Evolutionary conservation across 2,329 filamentous ascomycete genomes (phyloP), one percentile per base, ranked within the genome.

Genomic region (Geoglossum cookeanum): DNA sequence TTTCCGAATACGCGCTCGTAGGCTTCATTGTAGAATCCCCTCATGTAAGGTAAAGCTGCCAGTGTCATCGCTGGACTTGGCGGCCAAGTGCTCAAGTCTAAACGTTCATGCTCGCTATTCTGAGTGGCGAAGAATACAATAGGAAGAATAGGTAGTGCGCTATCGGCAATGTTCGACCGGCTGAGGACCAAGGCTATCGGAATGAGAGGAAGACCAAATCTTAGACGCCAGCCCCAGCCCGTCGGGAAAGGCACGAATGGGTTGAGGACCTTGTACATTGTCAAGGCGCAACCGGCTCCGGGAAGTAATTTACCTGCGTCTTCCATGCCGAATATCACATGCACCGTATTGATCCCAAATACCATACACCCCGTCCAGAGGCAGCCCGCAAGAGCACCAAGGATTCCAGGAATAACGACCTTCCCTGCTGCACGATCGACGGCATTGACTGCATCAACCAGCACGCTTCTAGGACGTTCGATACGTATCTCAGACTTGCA

Each of bases 401-500:
- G 75, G 49, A 81, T 77, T 2, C 83, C 75, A 4, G 92, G 79
- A 3, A 90, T 68, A 27, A 84, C 74, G 9, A 87, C 73, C 37
- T 68, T 76, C 61, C 70, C 79, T 66, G 74, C 81, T 68, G 71
- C 66, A 42, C 73, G 71, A 63, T 84, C 77, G 8, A 86, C 61
- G 15, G 72, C 68, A 55, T 84, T 79, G 60, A 83, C 78, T 0
- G 83, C 64, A 56, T 84, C 78, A 32, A 97, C 80, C 27, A 92
- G 70, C 27, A 79, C 73, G 65, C 90, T 89, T 64, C 77, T 79
- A 13, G 86, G 85, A 54, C 90, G 82, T 55, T 84, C 78, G 32
- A 97, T 75, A 56, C 78, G 73, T 64, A 97, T 94, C 62, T 81
- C 78, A 1, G 81, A 78, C 68, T 94, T 92, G 77, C 92, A 98